Evolutionary conservation across 2,329 filamentous ascomycete species (phyloP).

Genomic region (Colletotrichum zoysiae): DNA sequence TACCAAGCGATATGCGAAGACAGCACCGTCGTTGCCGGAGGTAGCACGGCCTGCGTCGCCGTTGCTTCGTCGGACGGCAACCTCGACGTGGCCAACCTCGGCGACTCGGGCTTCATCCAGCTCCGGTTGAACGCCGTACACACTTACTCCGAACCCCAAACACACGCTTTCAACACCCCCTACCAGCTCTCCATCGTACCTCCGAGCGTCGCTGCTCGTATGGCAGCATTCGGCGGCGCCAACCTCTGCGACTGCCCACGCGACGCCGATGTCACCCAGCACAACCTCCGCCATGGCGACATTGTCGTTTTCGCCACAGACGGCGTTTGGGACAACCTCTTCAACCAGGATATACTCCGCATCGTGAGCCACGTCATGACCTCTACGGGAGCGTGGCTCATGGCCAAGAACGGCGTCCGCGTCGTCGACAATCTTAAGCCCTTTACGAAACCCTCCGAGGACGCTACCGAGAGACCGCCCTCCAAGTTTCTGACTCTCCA

Average conservation of each 20-base stretch:
- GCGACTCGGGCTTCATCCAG: constrained; percentile 93
- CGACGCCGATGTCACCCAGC: constrained; percentile 84
- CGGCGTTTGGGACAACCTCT: constrained; percentile 96
- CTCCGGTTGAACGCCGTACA: constrained; percentile 88
- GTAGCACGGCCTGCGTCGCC: constrained; percentile 92
- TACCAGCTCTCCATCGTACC: constrained; percentile 94
- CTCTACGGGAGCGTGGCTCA: constrained; percentile 78
- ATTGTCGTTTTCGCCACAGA: constrained; percentile 95
- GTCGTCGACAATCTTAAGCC: constrained; percentile 71
- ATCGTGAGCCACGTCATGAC: constrained; percentile 85
- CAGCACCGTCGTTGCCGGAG: constrained; percentile 80
- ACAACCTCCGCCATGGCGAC: constrained; percentile 87
- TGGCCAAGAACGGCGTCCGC: constrained; percentile 67
- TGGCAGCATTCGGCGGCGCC: constrained; percentile 84
- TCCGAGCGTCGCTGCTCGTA: constrained; percentile 80
- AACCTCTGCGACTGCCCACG: constrained; percentile 86
- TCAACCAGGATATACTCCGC: constrained; percentile 87
- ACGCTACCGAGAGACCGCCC: constrained; percentile 44
- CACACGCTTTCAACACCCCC: constrained; percentile 97
- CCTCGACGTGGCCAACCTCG: constrained; percentile 91
- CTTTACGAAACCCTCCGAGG: constrained; percentile 61
- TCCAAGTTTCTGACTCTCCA: constrained; percentile 70
- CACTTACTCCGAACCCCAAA: constrained; percentile 86
- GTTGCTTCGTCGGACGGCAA: constrained; percentile 79
- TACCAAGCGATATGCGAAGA: constrained; percentile 87